These are phyloP conservation scores for Hanseniaspora taiwanica DNA, from an alignment of 805 yeast species.

Conservation along the genomic window DNA sequence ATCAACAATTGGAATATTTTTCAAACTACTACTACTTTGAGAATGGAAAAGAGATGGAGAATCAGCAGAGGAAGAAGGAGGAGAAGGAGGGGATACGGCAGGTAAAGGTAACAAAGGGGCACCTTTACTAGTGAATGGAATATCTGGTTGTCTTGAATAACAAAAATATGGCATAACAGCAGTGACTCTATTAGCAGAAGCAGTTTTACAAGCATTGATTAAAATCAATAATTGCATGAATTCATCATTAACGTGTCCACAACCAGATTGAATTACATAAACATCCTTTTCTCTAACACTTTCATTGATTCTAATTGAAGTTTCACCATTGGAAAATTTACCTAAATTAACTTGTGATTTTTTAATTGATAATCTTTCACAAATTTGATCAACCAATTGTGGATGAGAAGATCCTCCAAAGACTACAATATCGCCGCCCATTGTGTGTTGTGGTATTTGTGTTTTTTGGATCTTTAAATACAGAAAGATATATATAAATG, in stretches of 20 bases:
- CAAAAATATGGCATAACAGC: constrained; percentile 91
- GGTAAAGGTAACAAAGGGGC: constrained; percentile 42
- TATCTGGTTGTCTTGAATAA: constrained; percentile 90
- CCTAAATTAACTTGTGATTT: constrained; percentile 52
- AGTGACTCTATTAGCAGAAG: constrained; percentile 78
- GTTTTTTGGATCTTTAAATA: too few species aligned
- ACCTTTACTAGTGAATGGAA: constrained; percentile 68
- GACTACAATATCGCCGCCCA: constrained; percentile 58
- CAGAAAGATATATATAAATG: too few species aligned
- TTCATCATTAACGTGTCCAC: constrained; percentile 79
- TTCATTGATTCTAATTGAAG: constrained; percentile 71
- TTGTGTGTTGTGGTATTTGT: too few species aligned
- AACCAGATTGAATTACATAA: constrained; percentile 73
- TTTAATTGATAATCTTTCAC: constrained; percentile 62
- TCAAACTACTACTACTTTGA: constrained; percentile 13
- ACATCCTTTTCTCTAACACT: constrained; percentile 96
- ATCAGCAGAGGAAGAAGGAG: constrained; percentile 15
- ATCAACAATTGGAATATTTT: constrained; percentile 25
- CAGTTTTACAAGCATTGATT: constrained; percentile 86
- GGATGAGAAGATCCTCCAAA: constrained; percentile 91
- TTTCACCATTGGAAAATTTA: constrained; percentile 84
- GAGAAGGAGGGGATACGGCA: constrained; percentile 37
- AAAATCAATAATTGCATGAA: constrained; percentile 72
- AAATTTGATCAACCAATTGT: constrained; percentile 56
- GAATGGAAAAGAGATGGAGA: too few species aligned